Evolutionary conservation across 2,329 filamentous ascomycete species (phyloP).

Genomic region (Orbilia blumenaviensis): DNA sequence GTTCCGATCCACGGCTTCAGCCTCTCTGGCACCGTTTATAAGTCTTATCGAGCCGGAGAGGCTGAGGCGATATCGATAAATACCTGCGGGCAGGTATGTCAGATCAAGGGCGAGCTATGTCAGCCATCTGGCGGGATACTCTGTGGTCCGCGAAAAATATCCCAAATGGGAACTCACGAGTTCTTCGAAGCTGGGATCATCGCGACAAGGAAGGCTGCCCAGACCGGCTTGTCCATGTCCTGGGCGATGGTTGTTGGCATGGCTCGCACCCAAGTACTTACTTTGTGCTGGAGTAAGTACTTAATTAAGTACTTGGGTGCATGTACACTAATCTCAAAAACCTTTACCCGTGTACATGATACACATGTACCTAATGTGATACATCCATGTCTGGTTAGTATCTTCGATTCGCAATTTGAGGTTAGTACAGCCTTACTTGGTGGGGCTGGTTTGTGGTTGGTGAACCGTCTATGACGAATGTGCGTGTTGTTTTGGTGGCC

Average conservation of each 20-base stretch:
- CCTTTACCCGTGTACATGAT: too few relatives aligned
- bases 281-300: too few relatives aligned
- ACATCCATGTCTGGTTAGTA: neutral
- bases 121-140: slow-evolving; percentile 26
- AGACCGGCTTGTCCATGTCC: slow-evolving; percentile 2
- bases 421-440: neutral
- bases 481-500: slow-evolving; percentile 28
- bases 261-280: too few relatives aligned
- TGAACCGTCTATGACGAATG: neutral
- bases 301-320: too few relatives aligned
- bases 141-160: slow-evolving; percentile 7
- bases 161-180: neutral
- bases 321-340: too few relatives aligned
- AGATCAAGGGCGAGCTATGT: slow-evolving; percentile 23
- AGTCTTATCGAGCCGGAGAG: slow-evolving; percentile 18
- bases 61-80: slow-evolving; percentile 48
- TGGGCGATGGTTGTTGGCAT: neutral
- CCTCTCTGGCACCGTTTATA: slow-evolving; percentile 15
- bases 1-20: slow-evolving; percentile 43
- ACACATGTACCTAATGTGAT: too few relatives aligned
- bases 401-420: neutral
- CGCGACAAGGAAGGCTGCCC: neutral
- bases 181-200: slow-evolving; percentile 4
- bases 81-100: slow-evolving; percentile 24
- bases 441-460: slow-evolving; percentile 4